Percentiles rank a stretch among this genome's conserved stretches.
Evolutionary conservation across 805 yeast genomes (phyloP).

Genomic region (Myxozyma sirexii): DNA sequence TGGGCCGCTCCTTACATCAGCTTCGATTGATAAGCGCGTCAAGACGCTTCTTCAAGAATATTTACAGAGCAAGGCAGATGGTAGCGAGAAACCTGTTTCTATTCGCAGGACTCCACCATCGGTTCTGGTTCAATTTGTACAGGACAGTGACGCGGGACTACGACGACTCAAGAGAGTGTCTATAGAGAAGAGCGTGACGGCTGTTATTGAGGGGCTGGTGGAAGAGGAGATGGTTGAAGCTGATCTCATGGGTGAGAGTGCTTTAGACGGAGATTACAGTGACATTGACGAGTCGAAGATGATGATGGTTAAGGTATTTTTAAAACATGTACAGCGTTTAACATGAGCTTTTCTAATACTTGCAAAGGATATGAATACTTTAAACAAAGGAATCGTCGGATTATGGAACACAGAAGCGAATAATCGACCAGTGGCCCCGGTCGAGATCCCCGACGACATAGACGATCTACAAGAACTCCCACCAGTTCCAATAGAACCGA

Average conservation of each 20-base stretch:
- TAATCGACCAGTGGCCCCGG: slow-evolving; percentile 34
- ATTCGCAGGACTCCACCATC: slow-evolving; percentile 23
- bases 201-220: slow-evolving; percentile 39
- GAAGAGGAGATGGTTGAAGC: slow-evolving; percentile 25
- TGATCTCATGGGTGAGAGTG: slow-evolving; percentile 37
- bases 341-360: too few relatives aligned
- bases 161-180: slow-evolving; percentile 67
- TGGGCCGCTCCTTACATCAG: slow-evolving; percentile 18
- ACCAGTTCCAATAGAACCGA: too few relatives aligned
- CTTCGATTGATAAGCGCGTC: slow-evolving; percentile 32
- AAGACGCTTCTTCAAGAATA: slow-evolving; percentile 38
- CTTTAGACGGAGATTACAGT: slow-evolving; percentile 47
- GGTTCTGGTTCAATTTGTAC: slow-evolving; percentile 40
- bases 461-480: background rate
- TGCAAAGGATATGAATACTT: slow-evolving; percentile 56
- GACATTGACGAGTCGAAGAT: slow-evolving; percentile 49
- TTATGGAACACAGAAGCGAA: slow-evolving; percentile 55
- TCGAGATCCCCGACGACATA: slow-evolving; percentile 16
- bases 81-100: background rate
- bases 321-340: too few relatives aligned
- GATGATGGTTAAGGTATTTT: slow-evolving; percentile 56
- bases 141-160: slow-evolving; percentile 65
- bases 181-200: slow-evolving; percentile 65
- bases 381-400: slow-evolving; percentile 76
- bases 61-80: slow-evolving; percentile 21